Evolutionary conservation across 352 stramenopile genomes (phyloP).

Genomic region (Phytopythium chamaehyphon): DNA sequence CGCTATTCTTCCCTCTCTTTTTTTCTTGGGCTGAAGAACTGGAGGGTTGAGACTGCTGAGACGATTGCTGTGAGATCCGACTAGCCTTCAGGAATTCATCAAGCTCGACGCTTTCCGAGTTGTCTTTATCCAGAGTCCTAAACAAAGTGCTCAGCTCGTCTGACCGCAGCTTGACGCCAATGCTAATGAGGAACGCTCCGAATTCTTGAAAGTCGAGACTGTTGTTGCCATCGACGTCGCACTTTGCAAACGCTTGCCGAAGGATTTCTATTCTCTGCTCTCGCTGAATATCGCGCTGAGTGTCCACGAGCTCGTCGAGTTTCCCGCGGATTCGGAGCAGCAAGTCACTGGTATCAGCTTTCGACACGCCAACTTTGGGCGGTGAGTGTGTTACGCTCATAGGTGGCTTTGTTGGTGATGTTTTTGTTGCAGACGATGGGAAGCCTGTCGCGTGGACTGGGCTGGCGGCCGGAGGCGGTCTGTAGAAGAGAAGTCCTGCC

Average conservation of each 20-base stretch:
- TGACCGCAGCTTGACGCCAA: conserved; percentile 52
- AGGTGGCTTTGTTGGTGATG: conserved; percentile 3
- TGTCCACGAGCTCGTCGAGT: conserved; percentile 22
- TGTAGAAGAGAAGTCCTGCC: conserved; percentile 59
- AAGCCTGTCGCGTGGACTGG: neutral
- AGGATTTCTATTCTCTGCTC: conserved; percentile 12
- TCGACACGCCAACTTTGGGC: neutral
- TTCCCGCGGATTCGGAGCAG: conserved; percentile 18
- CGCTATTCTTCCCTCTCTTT: conserved; percentile 6
- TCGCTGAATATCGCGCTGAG: conserved; percentile 7
- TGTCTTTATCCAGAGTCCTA: conserved; percentile 33
- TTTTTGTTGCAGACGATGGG: neutral
- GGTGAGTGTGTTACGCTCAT: conserved; percentile 2
- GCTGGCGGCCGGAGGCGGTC: conserved; percentile 16
- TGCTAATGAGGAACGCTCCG: conserved; percentile 38
- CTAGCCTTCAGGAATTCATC: conserved; percentile 34
- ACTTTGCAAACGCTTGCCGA: conserved; percentile 39
- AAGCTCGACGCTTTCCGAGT: conserved; percentile 42
- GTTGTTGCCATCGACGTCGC: conserved; percentile 41
- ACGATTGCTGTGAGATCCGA: neutral
- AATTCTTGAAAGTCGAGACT: conserved; percentile 63
- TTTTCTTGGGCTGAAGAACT: too few relatives aligned
- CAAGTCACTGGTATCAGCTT: conserved; percentile 8
- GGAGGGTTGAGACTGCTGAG: neutral
- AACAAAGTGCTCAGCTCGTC: conserved; percentile 36